A percentile compares a stretch with the other conserved stretches of the same genome.
Evolutionary conservation across 331 rosid species (phyloP).

Genomic region (Malus hybrid): DNA sequence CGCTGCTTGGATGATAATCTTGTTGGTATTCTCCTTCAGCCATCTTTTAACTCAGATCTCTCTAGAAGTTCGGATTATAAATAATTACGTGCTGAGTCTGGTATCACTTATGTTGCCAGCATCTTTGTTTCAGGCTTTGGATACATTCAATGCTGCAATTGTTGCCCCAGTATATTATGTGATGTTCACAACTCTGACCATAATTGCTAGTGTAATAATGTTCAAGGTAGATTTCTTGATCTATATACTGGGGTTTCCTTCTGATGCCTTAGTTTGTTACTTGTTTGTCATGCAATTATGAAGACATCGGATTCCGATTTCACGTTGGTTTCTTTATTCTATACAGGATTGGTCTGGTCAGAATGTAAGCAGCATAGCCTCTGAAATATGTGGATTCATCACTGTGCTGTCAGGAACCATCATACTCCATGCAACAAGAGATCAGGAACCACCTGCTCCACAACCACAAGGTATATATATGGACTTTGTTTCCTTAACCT

Average conservation of each 20-base stretch:
- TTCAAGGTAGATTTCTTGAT: slow-evolving; percentile 55
- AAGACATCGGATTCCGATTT: not conserved
- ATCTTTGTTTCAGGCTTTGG: slow-evolving; percentile 75
- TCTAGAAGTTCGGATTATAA: not conserved
- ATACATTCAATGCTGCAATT: slow-evolving; percentile 62
- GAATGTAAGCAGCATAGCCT: slow-evolving; percentile 61
- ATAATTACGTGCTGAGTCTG: not conserved
- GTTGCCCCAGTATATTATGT: slow-evolving; percentile 93
- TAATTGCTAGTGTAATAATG: slow-evolving; percentile 89
- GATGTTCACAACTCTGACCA: slow-evolving; percentile 75
- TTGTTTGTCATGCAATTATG: not conserved
- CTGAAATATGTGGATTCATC: slow-evolving; percentile 90
- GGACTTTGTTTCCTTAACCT: not conserved
- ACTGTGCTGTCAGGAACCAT: slow-evolving; percentile 88
- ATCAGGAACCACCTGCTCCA: slow-evolving; percentile 50
- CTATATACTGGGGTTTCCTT: slow-evolving; percentile 9
- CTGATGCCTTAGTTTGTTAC: not conserved
- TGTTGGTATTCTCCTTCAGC: not conserved
- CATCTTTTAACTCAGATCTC: not conserved
- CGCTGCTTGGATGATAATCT: not conserved
- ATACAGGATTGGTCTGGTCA: slow-evolving; percentile 95
- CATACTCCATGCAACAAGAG: slow-evolving; percentile 74
- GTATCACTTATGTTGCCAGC: not conserved
- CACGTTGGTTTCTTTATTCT: slow-evolving; percentile 9
- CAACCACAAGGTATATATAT: slow-evolving; percentile 53